Evolutionary conservation across 2,329 filamentous ascomycete genomes (phyloP), one percentile per base, ranked within the genome.

Genomic region (Setomelanomma holmii): DNA sequence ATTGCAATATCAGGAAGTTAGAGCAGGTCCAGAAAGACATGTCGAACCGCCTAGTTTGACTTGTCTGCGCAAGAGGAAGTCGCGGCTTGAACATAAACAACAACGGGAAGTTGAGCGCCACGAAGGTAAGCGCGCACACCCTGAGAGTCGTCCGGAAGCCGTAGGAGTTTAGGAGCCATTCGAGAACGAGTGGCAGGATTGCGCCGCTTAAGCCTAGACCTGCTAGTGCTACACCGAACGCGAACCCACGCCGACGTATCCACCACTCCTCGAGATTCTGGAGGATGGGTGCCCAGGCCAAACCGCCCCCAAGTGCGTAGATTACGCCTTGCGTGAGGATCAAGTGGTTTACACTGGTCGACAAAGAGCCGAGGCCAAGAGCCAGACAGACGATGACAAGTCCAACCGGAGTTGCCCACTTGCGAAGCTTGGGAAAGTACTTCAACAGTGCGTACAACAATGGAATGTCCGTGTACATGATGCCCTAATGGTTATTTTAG

Each of bases 221-320:
- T 4, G 61, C 61, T 79, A 82, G 85, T 78, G 88, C 84, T 48
- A 86, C 79, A 12, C 86, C 86, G 58, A 83, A 85, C 1, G 84
- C 84, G 20, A 87, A 71, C 1, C 85, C 83, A 45, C 84, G 84
- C 20, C 80, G 78, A 24, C 75, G 75, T 19, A 83, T 75, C 64
- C 86, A 87, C 84, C 84, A 87, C 63, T 86, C 80, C 56, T 86
- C 82, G 43, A 86, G 75, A 69, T 84, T 86, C 21, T 83, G 52
- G 10, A 79, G 76, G 1, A 73, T 72, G 1, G 79, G 79, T 22
- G 61, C 80, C 55, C 75, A 85, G 3, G 81, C 52, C 1, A 83
- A 61, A 6, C 76, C 73, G 14, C 81, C 82, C 0, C 81, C 71
- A 5, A 76, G 44, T 5, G 60, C 74, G 33, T 65, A 76, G 2